Conservation (phyloP, 2,329 filamentous ascomycete genomes). For the Calonectria multiphialidica region DNA sequence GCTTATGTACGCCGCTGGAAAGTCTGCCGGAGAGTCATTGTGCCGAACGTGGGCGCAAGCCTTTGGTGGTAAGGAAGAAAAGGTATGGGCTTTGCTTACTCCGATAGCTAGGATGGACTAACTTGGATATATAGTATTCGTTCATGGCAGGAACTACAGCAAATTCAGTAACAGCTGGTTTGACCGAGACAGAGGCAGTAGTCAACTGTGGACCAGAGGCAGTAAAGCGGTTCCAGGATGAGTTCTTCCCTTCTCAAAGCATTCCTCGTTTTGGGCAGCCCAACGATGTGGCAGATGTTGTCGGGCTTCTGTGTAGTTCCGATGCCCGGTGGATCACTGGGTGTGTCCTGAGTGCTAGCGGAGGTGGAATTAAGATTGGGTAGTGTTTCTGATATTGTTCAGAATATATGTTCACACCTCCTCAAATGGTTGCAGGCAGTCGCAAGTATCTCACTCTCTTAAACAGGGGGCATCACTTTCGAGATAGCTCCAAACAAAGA, state of each 20-base stretch:
- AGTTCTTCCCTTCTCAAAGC: constrained; percentile 50
- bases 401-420: too few relatives aligned
- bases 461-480: too few relatives aligned
- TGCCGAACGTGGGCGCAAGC: constrained; percentile 52
- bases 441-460: too few relatives aligned
- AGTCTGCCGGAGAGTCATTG: constrained; percentile 50
- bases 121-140: constrained; percentile 28
- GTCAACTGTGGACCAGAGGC: constrained; percentile 47
- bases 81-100: not conserved
- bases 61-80: constrained; percentile 50
- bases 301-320: constrained; percentile 48
- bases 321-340: constrained; percentile 53
- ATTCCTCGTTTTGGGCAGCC: constrained; percentile 48
- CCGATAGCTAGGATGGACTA: not conserved
- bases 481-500: too few relatives aligned
- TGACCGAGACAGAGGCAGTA: constrained; percentile 50
- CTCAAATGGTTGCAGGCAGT: too few relatives aligned
- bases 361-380: constrained; percentile 50
- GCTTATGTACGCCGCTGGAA: constrained; percentile 49
- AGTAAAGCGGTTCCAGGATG: constrained; percentile 46
- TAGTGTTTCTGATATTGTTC: not conserved
- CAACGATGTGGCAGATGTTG: constrained; percentile 51
- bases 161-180: constrained; percentile 47
- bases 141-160: constrained; percentile 52
- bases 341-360: constrained; percentile 49